Evolutionary conservation across 225 moss, liverwort and hornwort genomes (phyloP), one percentile per base, ranked within the genome.

Genomic region (Physcomitrium patens): DNA sequence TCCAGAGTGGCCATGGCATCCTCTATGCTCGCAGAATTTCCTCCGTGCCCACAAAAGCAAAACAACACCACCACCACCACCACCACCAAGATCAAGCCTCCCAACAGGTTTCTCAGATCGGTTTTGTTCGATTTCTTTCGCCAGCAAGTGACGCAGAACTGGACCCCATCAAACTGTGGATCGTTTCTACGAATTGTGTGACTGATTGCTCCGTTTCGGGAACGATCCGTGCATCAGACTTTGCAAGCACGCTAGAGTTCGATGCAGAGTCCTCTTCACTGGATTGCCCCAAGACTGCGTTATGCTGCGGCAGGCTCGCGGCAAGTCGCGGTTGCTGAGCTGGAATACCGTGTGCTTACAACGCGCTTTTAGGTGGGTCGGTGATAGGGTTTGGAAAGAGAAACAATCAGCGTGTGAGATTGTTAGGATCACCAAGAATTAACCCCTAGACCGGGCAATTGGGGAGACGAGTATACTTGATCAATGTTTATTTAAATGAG

Each of bases 1-100:
- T 74, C 66, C 77, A 74, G 37, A 51, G 49, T 65, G 41, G 20
- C 72, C 63, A 72, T 79, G 8, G 64, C 64, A 63, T 45, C 14
- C 67, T 3, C 19, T 20, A 54, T 53, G 63, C 23, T 26, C 43
- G 14, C 3, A 43, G 43, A 10, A n/a, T n/a, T 13, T 18, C 9
- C 18, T 54, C 15, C 4, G 13, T 5, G 0, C 15, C 43, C 20
- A 8, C 42, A 42, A 50, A 12, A 10, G 9, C 13, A 45, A 43
- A 14, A 45, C n/a, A n/a, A n/a, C n/a, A n/a, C n/a, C n/a, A n/a
- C n/a, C n/a, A n/a, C 7, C 60, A 60, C 18, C 17, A 50, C 26
- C 26, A 17, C 12, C 59, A 59, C 58, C 19, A n/a, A 7, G 1
- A 42, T 23, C 15, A 56, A 64, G 15, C 72, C 19, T 23, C 27